Conservation (phyloP, 768 basidiomycete species). For the Boletus sensibilis region DNA sequence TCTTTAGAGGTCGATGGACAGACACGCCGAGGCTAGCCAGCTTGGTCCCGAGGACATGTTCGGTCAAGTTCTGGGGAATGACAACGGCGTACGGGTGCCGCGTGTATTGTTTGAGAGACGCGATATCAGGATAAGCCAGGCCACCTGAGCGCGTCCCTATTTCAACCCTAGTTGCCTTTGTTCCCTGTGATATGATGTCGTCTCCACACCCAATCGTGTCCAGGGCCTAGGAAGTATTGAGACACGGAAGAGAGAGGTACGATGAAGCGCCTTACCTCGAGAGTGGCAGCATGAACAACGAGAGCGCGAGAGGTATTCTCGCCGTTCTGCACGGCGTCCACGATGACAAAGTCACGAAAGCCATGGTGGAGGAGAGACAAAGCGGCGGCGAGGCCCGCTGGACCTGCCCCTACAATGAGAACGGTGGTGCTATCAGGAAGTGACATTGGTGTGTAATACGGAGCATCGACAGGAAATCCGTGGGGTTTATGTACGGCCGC, state of each 20-base stretch:
- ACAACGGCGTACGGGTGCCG: slow-evolving; percentile 43
- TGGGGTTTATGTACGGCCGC: not conserved
- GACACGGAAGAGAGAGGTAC: too few relatives aligned
- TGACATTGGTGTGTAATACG: slow-evolving; percentile 12
- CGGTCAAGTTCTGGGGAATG: slow-evolving; percentile 48
- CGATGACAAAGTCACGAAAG: slow-evolving; percentile 42
- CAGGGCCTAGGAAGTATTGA: slow-evolving; percentile 26
- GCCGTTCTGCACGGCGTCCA: slow-evolving; percentile 39
- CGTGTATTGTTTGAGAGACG: slow-evolving; percentile 40
- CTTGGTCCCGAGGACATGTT: slow-evolving; percentile 38
- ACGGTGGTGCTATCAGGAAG: slow-evolving; percentile 40
- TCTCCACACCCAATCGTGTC: slow-evolving; percentile 45
- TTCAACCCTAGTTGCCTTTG: slow-evolving; percentile 23
- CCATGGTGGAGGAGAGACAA: slow-evolving; percentile 46
- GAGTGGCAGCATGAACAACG: slow-evolving; percentile 51
- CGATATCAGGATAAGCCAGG: slow-evolving; percentile 34
- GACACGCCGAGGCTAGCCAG: slow-evolving; percentile 33
- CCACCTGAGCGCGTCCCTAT: slow-evolving; percentile 33
- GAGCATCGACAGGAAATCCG: not conserved
- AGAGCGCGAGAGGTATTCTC: slow-evolving; percentile 47
- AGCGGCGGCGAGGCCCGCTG: slow-evolving; percentile 47
- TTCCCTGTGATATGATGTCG: slow-evolving; percentile 39
- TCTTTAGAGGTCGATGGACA: slow-evolving; percentile 40
- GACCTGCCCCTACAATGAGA: slow-evolving; percentile 53
- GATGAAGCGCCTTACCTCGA: slow-evolving; percentile 38